phyloP scores from a whole-genome alignment of 2,329 filamentous ascomycete species.

The Elsinoe australis region DNA sequence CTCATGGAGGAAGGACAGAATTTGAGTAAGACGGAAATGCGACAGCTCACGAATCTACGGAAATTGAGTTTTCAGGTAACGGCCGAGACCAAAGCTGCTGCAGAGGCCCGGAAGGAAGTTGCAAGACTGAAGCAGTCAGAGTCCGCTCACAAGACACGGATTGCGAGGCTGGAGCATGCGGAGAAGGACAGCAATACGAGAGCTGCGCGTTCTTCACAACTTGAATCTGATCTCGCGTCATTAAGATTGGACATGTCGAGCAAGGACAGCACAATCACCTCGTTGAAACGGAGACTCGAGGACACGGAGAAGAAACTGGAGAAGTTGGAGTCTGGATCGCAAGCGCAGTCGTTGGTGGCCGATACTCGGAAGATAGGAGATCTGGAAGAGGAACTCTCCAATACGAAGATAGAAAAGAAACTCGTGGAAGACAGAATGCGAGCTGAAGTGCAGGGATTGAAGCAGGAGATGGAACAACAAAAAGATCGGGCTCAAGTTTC shows the following conservation, averaged over 20 bases:
- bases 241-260: conserved; percentile 56
- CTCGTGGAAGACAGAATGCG: conserved; percentile 62
- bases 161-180: conserved; percentile 52
- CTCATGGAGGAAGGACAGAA: conserved; percentile 90
- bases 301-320: conserved; percentile 60
- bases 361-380: conserved; percentile 52
- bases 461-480: conserved; percentile 64
- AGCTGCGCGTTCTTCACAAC: conserved; percentile 44
- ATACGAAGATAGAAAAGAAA: conserved; percentile 65
- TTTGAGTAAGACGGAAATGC: conserved; percentile 77
- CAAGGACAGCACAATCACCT: conserved; percentile 58
- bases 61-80: conserved; percentile 54
- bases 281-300: conserved; percentile 62
- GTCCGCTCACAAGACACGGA: conserved; percentile 53
- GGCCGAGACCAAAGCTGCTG: conserved; percentile 46
- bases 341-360: conserved; percentile 59
- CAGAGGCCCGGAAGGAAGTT: conserved; percentile 51
- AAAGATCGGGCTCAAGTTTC: conserved; percentile 59
- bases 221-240: conserved; percentile 51
- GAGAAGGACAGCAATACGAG: conserved; percentile 51
- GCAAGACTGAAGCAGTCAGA: conserved; percentile 58
- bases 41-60: conserved; percentile 74
- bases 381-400: conserved; percentile 58
- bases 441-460: conserved; percentile 61
- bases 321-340: conserved; percentile 56